Percentiles rank a stretch among this genome's conserved stretches.
Evolutionary conservation across 768 basidiomycete species (phyloP).

Genomic region (Mycena crocata): DNA sequence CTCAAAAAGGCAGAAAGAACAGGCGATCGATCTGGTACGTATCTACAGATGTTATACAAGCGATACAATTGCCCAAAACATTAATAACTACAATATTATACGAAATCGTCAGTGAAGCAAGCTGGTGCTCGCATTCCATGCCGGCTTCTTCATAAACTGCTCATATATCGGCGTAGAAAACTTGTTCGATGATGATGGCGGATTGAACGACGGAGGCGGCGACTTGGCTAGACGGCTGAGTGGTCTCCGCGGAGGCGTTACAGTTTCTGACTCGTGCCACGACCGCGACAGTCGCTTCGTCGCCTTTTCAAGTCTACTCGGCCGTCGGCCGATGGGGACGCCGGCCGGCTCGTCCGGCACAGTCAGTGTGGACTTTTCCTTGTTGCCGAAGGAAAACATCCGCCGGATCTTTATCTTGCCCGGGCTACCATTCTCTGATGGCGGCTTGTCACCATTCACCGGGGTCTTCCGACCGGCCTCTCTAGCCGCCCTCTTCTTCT

Average conservation of each 20-base stretch:
- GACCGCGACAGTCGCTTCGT: conserved; percentile 33
- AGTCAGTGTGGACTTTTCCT: conserved; percentile 13
- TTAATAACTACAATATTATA: background rate
- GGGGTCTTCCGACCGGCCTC: conserved; percentile 11
- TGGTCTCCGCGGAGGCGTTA: conserved; percentile 13
- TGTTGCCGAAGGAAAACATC: conserved; percentile 34
- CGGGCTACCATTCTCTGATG: conserved; percentile 23
- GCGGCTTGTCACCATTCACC: background rate
- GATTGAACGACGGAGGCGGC: conserved; percentile 3
- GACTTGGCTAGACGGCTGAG: conserved; percentile 12
- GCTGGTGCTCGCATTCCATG: conserved; percentile 33
- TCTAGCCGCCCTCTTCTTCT: conserved; percentile 19
- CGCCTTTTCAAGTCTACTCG: conserved; percentile 30
- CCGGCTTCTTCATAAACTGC: conserved; percentile 35
- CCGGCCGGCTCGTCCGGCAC: conserved; percentile 24
- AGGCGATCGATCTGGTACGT: too few species aligned
- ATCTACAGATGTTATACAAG: background rate
- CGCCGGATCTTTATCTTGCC: conserved; percentile 27
- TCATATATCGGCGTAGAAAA: conserved; percentile 34
- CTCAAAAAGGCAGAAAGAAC: conserved; percentile 3
- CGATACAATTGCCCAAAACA: background rate
- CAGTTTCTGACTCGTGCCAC: conserved; percentile 28
- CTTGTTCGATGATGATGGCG: conserved; percentile 7
- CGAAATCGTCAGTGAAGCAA: conserved; percentile 20
- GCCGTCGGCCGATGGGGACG: conserved; percentile 25